Base-by-base conservation (phyloP, 805 yeast species). In the Cyberlindnera xylosilytica region DNA sequence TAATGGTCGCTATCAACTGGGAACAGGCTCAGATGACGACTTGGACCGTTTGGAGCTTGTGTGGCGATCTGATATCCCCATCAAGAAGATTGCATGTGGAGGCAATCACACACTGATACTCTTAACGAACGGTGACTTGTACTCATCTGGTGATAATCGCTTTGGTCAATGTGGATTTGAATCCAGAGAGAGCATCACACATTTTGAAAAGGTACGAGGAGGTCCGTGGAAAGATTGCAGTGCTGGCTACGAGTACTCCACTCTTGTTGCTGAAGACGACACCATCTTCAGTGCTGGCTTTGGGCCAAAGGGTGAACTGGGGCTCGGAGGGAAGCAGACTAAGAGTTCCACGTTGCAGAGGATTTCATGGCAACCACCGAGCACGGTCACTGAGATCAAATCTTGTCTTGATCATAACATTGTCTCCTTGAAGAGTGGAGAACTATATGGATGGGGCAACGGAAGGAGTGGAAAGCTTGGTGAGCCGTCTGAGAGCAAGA, bases 101-200 rank as follows among this genome's bases (percentile, higher is more conserved):
- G 97, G 98, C 0, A 90, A 90, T 53, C 97, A 91, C 58, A 82
- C 95, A 0, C 52, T 87, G 15, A 47, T 87, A 2, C 58, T 88
- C 7, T 58, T 75, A 11, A 66, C 62, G 1, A 62, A 70, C 36
- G 91, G 91, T 1, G 58, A 62, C 0, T 59, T 82, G 1, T 80
- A 62, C 48, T 75, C 74, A 0, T 52, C 77, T 38, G 97, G 97
- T 1, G 77, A 69, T 42, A 82, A 81, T 51, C 39, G 62, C 0
- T 41, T 48, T 32, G 81, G 84, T 2, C 89, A 85, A 58, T 72
- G 78, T 50, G 80, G 74, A 3, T n/a, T 45, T n/a, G 27, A n/a
- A 9, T 36, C 15, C 19, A 43, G 20, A 1, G 41, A 28, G 3
- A 58, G 7, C 13, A 8, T 49, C 47, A 46, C 7, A 24, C 30